Conservation (phyloP, 768 basidiomycete species). For the Podaxis carcinomalis region DNA sequence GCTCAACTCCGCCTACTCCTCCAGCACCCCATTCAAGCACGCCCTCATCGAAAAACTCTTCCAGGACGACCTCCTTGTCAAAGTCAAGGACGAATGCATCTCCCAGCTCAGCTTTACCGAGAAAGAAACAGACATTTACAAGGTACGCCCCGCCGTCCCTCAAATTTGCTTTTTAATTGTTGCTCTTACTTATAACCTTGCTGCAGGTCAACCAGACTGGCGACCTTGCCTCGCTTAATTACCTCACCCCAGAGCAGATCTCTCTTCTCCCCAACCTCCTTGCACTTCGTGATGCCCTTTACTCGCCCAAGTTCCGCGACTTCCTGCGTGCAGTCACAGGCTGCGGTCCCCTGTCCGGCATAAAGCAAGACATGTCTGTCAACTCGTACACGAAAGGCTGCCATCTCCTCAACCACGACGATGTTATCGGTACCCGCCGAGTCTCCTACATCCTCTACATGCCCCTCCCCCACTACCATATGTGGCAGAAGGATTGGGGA, state of each 20-base stretch:
- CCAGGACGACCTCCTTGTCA: conserved; percentile 73
- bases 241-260: conserved; percentile 73
- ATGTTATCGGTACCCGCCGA: conserved; percentile 90
- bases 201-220: conserved; percentile 92
- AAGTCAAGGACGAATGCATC: conserved; percentile 82
- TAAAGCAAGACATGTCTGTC: conserved; percentile 93
- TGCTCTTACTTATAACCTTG: conserved; percentile 5
- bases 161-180: background rate
- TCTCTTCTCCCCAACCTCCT: conserved; percentile 78
- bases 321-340: conserved; percentile 87
- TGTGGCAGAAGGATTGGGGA: conserved; percentile 89
- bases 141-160: conserved; percentile 39
- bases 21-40: conserved; percentile 75
- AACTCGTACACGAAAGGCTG: conserved; percentile 89
- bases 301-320: conserved; percentile 75
- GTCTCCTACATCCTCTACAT: conserved; percentile 98
- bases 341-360: conserved; percentile 87
- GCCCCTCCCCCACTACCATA: conserved; percentile 67
- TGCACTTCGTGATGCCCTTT: conserved; percentile 84
- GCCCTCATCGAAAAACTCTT: conserved; percentile 78
- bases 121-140: conserved; percentile 99
- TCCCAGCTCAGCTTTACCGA: conserved; percentile 77
- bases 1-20: conserved; percentile 51
- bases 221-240: conserved; percentile 90
- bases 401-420: conserved; percentile 97